Evolutionary conservation across 2,329 filamentous ascomycete species (phyloP), one percentile per base, ranked within the genome.

Genomic region (Aspergillus oerlinghausenensis): DNA sequence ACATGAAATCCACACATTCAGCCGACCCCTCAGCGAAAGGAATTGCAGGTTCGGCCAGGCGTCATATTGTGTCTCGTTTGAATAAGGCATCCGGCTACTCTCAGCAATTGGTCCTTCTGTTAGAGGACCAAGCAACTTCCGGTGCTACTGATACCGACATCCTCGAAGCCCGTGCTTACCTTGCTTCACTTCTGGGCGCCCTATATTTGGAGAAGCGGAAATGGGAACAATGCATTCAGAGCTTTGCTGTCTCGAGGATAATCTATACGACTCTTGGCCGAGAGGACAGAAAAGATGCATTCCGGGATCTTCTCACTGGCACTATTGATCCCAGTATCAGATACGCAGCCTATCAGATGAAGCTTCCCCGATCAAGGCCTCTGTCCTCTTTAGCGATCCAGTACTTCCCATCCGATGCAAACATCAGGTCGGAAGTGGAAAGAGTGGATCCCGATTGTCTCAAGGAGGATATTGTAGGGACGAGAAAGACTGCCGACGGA

Each of bases 321-420:
- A 95, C 89, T 4, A 87, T 96, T 60, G 94, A 99, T 70, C 92
- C 92, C 1, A 96, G 92, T 60, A 90, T 99, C 67, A 88, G 93
- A 61, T 97, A 95, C 73, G 92, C 92, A 38, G 92, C 94, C 19
- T 97, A 97, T 72, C 92, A 96, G 73, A 82, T 92, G 70, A 89
- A 93, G 71, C 84, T 96, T 32, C 89, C 93, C 0, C 86, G 94
- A 47, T 96, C 92, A 2, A 84, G 92, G 54, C 87, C 92, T 2
- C 87, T 96, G 50, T 82, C 88, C 0, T 84, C 86, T 7, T 89
- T 97, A 61, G 89, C 90, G 2, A 86, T 87, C 64, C 87, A 88
- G 63, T 87, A 87, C 59, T 96, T 97, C 65, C 88, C 90, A 1
- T 77, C 79, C 10, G 82, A 85, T 25, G 68, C 77, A 1, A 74